Evolutionary conservation across 2,329 filamentous ascomycete genomes (phyloP).

Genomic region (Aspergillus pseudonomiae): DNA sequence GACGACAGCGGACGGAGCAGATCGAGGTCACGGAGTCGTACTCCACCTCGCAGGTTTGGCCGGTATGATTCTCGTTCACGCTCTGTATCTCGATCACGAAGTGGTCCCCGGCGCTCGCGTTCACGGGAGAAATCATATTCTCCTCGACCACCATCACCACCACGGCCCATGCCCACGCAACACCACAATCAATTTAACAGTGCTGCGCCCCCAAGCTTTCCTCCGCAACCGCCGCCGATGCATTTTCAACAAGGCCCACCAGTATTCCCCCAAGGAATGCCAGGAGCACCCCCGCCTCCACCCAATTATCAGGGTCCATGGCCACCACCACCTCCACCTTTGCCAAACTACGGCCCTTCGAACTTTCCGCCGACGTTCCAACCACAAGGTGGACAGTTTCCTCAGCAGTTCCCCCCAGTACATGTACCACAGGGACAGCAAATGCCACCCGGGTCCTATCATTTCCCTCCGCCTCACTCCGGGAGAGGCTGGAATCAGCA

Average conservation of each 20-base stretch:
- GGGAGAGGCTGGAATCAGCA: constrained; percentile 25
- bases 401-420: constrained; percentile 26
- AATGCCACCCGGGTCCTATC: constrained; percentile 35
- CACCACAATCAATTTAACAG: constrained; percentile 6
- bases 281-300: constrained; percentile 33
- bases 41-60: constrained; percentile 27
- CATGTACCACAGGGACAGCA: constrained; percentile 29
- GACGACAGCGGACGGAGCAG: constrained; percentile 33
- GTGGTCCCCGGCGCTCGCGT: constrained; percentile 27
- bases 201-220: constrained; percentile 14
- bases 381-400: constrained; percentile 16
- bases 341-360: constrained; percentile 24
- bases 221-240: constrained; percentile 25
- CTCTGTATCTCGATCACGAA: constrained; percentile 31
- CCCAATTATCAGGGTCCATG: constrained; percentile 39
- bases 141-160: constrained; percentile 25
- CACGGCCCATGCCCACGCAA: constrained; percentile 5
- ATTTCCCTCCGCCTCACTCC: constrained; percentile 37
- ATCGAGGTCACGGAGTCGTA: constrained; percentile 34
- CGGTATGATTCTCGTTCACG: constrained; percentile 32
- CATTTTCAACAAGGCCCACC: constrained; percentile 13
- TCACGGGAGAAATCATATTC: constrained; percentile 33
- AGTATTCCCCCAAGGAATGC: constrained; percentile 15
- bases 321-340: constrained; percentile 39
- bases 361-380: constrained; percentile 28